Conservation (phyloP, 2,329 filamentous ascomycete species). For the Plenodomus lindquistii region DNA sequence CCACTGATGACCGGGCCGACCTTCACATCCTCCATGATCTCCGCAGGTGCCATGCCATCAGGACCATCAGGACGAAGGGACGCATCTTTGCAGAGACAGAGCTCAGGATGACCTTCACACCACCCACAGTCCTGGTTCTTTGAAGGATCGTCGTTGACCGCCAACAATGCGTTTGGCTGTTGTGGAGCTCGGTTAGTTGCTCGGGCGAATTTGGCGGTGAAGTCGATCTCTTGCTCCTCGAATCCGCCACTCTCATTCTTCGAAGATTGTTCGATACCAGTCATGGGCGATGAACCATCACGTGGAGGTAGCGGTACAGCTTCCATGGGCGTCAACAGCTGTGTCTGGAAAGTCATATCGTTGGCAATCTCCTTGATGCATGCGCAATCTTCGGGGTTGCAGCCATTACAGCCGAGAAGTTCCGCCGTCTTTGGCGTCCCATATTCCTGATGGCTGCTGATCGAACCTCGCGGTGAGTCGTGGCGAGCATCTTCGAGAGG, state of each 20-base stretch:
- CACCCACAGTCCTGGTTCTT: conserved; percentile 35
- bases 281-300: conserved; percentile 15
- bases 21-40: conserved; percentile 7
- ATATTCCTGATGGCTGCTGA: conserved; percentile 15
- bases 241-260: conserved; percentile 7
- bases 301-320: conserved; percentile 20
- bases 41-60: conserved; percentile 11
- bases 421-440: conserved; percentile 19
- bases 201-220: conserved; percentile 33
- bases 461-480: conserved; percentile 17
- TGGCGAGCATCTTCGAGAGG: background rate
- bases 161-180: conserved; percentile 18
- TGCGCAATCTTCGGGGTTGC: conserved; percentile 36
- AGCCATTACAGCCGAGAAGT: conserved; percentile 29
- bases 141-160: conserved; percentile 13
- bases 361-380: conserved; percentile 38
- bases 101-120: conserved; percentile 32
- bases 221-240: conserved; percentile 37
- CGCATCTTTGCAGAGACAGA: conserved; percentile 37
- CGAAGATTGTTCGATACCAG: conserved; percentile 14
- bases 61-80: conserved; percentile 14
- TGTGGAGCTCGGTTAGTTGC: conserved; percentile 7
- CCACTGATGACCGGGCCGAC: conserved; percentile 12
- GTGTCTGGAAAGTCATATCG: conserved; percentile 18
- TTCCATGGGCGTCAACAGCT: conserved; percentile 13